A percentile compares a stretch with the other conserved stretches of the same genome.
Conservation (phyloP, 1,284 basidiomycete genomes). For the Polyporus tsugae region DNA sequence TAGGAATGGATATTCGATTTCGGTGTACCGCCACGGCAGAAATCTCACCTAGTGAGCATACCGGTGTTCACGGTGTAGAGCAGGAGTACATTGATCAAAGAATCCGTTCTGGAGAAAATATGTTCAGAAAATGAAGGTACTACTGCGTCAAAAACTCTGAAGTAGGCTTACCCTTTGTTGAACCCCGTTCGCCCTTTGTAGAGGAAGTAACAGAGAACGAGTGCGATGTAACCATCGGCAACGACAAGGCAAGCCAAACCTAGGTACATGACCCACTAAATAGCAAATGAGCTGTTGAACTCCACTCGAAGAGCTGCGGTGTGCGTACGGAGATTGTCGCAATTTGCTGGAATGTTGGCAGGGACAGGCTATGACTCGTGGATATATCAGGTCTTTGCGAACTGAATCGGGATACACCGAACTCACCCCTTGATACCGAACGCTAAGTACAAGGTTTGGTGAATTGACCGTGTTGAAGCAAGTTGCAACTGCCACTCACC, state of each 20-base stretch:
- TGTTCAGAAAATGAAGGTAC: not conserved
- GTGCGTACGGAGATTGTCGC: not conserved
- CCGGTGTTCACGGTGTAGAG: constrained; percentile 14
- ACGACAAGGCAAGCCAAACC: not conserved
- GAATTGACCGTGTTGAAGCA: not conserved
- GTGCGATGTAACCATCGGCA: not conserved
- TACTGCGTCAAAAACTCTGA: not conserved
- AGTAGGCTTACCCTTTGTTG: not conserved
- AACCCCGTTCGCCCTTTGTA: constrained; percentile 10
- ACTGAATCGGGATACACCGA: not conserved
- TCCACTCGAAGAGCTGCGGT: not conserved
- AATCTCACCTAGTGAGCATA: constrained; percentile 7
- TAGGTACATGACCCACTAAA: not conserved
- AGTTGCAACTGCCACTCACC: not conserved
- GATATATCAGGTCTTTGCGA: not conserved
- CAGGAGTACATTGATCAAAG: constrained; percentile 1
- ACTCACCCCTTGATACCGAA: not conserved
- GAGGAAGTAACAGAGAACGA: constrained; percentile 8
- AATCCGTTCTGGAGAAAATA: constrained; percentile 3
- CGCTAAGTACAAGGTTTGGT: no score
- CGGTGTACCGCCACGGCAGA: no score
- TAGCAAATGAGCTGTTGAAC: not conserved
- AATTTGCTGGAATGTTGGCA: not conserved
- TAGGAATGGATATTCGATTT: no score
- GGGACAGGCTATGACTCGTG: not conserved